These are phyloP conservation scores for Pseudogymnoascus sp. DNA, from an alignment of 2,329 filamentous ascomycete genomes.

Conservation along the genomic window DNA sequence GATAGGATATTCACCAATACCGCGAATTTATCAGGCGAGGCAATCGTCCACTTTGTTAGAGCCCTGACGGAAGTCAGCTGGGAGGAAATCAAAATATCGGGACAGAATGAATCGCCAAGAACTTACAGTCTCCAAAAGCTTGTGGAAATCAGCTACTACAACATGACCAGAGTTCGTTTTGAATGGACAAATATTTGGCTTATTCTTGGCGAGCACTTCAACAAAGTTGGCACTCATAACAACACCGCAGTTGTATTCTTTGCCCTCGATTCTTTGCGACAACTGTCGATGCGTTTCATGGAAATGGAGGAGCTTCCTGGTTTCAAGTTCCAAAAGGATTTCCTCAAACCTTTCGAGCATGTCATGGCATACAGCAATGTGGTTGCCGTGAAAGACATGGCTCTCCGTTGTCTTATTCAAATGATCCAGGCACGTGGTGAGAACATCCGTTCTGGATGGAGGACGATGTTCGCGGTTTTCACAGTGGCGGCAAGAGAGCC, in stretches of 20 bases:
- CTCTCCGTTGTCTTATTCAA: slow-evolving; percentile 89
- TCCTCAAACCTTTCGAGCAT: slow-evolving; percentile 95
- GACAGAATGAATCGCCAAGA: slow-evolving; percentile 87
- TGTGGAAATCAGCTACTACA: slow-evolving; percentile 98
- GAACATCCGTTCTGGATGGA: slow-evolving; percentile 96
- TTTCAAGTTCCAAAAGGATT: slow-evolving; percentile 99
- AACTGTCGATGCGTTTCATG: slow-evolving; percentile 98
- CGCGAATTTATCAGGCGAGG: slow-evolving; percentile 83
- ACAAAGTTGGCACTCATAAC: slow-evolving; percentile 89
- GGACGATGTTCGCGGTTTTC: slow-evolving; percentile 99
- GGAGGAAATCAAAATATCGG: slow-evolving; percentile 98
- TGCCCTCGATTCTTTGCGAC: slow-evolving; percentile 86
- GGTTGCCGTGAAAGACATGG: slow-evolving; percentile 94
- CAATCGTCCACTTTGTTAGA: slow-evolving; percentile 90
- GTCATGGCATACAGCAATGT: slow-evolving; percentile 90
- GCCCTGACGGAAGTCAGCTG: slow-evolving; percentile 93
- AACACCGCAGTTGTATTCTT: slow-evolving; percentile 98
- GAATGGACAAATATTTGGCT: slow-evolving; percentile 99
- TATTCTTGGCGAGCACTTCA: slow-evolving; percentile 96
- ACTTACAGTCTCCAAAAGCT: slow-evolving; percentile 98
- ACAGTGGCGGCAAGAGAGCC: slow-evolving; percentile 89
- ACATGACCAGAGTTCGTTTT: slow-evolving; percentile 96
- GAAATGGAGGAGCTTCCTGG: slow-evolving; percentile 95
- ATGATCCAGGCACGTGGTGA: slow-evolving; percentile 98
- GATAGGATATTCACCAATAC: slow-evolving; percentile 97